Base-by-base conservation (phyloP, 2,329 filamentous ascomycete genomes). In the Massarina eburnea region DNA sequence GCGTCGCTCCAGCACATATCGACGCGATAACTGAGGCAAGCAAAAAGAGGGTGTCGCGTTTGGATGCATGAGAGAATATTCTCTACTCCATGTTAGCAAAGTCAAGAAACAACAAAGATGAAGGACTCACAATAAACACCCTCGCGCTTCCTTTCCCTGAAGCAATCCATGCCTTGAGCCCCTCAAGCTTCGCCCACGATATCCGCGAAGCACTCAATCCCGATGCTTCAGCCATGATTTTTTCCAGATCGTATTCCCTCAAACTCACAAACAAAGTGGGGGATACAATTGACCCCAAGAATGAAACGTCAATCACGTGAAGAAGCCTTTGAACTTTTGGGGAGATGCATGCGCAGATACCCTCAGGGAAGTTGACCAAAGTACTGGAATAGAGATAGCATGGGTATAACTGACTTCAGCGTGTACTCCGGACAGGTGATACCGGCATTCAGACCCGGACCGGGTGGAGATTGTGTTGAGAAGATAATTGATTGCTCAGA, bases 11-110 rank as follows among this genome's bases (percentile, higher is more conserved):
- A 37, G 59, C 48, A 29, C 49, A 52, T 18, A 57, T 29, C 19
- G 58, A 62, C 10, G 59, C 47, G 10, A 58, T 8, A 8, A 51
- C 34, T 15, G 59, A 57, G 37, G 36, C 40, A 5, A 46, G 17
- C 22, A 62, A 44, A 17, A 53, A 51, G 15, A 44, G 15, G 22
- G 51, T 46, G 44, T 61, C 58, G 33, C 19, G 41, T 14, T 18
- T 19, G 12, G 56, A 45, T 14, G 59, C 42, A 18, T 57, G 57
- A 4, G 58, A 57, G 19, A 59, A 46, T n/a, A 62, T 51, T 34
- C 56, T 53, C 59, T 62, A 27, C n/a, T 15, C 17, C 17, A 8
- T 4, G 21, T 48, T 41, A 40, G 41, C 27, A 8, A 37, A 22
- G 7, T 3, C n/a, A 10, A 17, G 17, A 27, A 21, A 21, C 9